phyloP scores from a whole-genome alignment of 208 protist species.

The Leishmania turanica region DNA sequence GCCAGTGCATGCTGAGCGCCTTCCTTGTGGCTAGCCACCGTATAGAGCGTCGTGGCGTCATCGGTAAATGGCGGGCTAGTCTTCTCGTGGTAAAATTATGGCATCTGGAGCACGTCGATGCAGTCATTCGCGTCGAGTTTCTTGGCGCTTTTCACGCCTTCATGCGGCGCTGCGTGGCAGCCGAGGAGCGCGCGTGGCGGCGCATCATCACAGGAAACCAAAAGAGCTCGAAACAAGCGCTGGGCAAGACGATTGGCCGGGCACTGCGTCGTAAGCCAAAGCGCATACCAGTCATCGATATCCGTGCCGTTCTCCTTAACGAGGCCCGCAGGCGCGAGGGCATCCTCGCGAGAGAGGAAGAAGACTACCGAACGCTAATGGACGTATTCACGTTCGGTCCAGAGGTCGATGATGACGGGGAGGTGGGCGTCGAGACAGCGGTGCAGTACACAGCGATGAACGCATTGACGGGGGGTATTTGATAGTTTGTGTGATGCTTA shows the following conservation, averaged over 20 bases:
- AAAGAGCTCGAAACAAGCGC: conserved; percentile 38
- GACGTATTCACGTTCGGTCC: conserved; percentile 51
- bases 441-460: not conserved
- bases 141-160: conserved; percentile 30
- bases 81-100: conserved; percentile 38
- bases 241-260: conserved; percentile 35
- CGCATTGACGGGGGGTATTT: not conserved
- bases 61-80: conserved; percentile 36
- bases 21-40: conserved; percentile 39
- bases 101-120: conserved; percentile 45
- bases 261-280: conserved; percentile 40
- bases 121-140: conserved; percentile 43
- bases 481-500: not conserved
- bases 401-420: conserved; percentile 45
- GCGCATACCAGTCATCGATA: conserved; percentile 21
- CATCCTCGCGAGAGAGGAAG: conserved; percentile 32
- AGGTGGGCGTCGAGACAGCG: conserved; percentile 20
- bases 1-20: conserved; percentile 11
- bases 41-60: conserved; percentile 42
- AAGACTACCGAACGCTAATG: conserved; percentile 31
- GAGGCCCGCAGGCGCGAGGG: conserved; percentile 43
- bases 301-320: conserved; percentile 30
- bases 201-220: conserved; percentile 40
- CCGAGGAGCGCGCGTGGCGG: conserved; percentile 46
- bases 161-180: conserved; percentile 30